Conservation (phyloP, 495 filamentous ascomycete species). For the Glutinoglossum americanum region DNA sequence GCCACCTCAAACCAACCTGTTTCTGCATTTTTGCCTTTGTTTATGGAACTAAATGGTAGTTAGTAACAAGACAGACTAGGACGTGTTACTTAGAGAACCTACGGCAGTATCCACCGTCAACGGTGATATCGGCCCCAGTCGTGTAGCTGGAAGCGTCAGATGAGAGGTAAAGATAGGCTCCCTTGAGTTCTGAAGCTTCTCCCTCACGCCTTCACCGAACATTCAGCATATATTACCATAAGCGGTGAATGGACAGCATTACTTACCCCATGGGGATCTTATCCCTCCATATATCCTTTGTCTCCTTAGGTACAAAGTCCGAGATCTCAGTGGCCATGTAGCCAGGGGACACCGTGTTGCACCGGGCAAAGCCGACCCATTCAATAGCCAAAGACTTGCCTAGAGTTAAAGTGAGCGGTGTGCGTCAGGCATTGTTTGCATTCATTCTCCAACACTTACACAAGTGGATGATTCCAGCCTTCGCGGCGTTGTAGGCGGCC, state of each 20-base stretch:
- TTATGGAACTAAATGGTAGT: neutral
- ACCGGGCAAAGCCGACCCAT: slow-evolving; percentile 69
- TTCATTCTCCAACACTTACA: slow-evolving; percentile 24
- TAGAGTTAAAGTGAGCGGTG: neutral
- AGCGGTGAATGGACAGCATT: neutral
- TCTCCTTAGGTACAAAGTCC: slow-evolving; percentile 44
- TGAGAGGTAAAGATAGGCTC: slow-evolving; percentile 71
- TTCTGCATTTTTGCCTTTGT: neutral
- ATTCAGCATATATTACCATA: slow-evolving; percentile 5
- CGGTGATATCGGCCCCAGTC: slow-evolving; percentile 54
- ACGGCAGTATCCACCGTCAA: slow-evolving; percentile 38
- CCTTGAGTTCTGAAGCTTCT: slow-evolving; percentile 60
- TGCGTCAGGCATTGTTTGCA: neutral
- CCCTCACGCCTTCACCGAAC: slow-evolving; percentile 31
- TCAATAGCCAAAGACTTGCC: slow-evolving; percentile 49
- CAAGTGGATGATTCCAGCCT: slow-evolving; percentile 69
- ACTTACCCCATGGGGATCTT: slow-evolving; percentile 66
- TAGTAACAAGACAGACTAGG: neutral
- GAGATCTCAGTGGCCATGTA: slow-evolving; percentile 78
- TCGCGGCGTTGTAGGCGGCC: slow-evolving; percentile 70
- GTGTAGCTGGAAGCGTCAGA: slow-evolving; percentile 70
- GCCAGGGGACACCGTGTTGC: slow-evolving; percentile 65
- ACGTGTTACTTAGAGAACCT: neutral
- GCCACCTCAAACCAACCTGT: neutral
- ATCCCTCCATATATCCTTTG: slow-evolving; percentile 51